Base-by-base conservation (phyloP, 1,284 basidiomycete genomes). In the Ustilago esculenta region DNA sequence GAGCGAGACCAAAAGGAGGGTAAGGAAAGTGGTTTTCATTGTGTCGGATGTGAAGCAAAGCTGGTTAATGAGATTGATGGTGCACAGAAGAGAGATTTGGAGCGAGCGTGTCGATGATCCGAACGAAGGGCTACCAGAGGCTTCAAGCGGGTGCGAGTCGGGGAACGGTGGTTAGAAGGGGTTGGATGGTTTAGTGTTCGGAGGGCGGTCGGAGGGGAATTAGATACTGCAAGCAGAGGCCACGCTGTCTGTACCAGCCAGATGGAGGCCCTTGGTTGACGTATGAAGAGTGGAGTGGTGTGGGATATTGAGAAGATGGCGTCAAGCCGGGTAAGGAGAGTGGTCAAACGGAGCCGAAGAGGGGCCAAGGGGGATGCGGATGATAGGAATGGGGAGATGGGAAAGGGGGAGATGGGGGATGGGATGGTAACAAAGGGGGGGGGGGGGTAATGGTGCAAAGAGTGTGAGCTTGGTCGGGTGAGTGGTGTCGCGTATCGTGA, bases 201-300 rank as follows among this genome's bases (percentile, higher is more conserved):
- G n/a, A n/a, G n/a, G n/a, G n/a, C n/a, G n/a, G n/a, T n/a, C n/a
- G n/a, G n/a, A n/a, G n/a, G n/a, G n/a, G n/a, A n/a, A n/a, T n/a
- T n/a, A 12, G 41, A 35, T 45, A 32, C 20, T 48, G 39, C 44
- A 47, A 49, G 43, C 60, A 57, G 60, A 64, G 60, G 54, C 53
- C 60, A 64, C 20, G 33, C 44, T 41, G 23, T 57, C 60, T 64
- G 60, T 27, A 43, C 60, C 54, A 37, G 60, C 34, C 54, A 64
- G 60, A 64, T 57, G 45, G 48, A 64, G 54, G 54, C 60, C 60
- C 60, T 64, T 57, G n/a, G 53, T 20, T 36, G 44, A 25, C 48
- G 45, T 20, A 32, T 33, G 34, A 14, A 39, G 27, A 34, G n/a
- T 8, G 21, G 35, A 33, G 40, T 43, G 35, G 43, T 29, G n/a